Percentiles rank a stretch among this genome's conserved stretches.
phyloP scores from a whole-genome alignment of 2,329 filamentous ascomycete genomes.

The Tolypocladium endophyticum region DNA sequence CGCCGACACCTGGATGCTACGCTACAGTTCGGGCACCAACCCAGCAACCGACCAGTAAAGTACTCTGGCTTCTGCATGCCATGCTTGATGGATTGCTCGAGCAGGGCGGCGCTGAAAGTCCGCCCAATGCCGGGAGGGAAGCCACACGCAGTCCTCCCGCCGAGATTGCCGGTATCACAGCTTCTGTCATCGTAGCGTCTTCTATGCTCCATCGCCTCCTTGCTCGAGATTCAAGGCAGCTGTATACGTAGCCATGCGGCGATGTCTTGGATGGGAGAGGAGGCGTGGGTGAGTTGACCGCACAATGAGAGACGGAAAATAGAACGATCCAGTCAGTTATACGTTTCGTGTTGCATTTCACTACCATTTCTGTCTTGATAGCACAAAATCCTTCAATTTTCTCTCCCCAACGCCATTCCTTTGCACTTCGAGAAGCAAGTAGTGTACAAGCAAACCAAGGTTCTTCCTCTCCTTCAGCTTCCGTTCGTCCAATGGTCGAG shows the following conservation, averaged over 20 bases:
- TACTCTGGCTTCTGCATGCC: background rate
- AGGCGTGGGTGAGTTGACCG: background rate
- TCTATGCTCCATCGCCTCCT: background rate
- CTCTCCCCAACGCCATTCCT: background rate
- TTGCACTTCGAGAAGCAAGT: background rate
- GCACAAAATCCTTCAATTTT: background rate
- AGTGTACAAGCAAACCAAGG: background rate
- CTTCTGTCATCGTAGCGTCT: background rate
- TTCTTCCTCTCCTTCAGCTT: background rate
- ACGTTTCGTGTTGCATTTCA: background rate
- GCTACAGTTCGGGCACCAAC: background rate
- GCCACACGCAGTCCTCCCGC: background rate
- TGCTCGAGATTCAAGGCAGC: background rate
- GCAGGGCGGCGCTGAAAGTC: background rate
- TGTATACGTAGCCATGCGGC: background rate
- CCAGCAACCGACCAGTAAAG: background rate
- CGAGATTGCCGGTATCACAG: background rate
- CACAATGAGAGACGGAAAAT: background rate
- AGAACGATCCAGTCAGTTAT: background rate
- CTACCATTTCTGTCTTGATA: background rate
- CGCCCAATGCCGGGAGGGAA: background rate
- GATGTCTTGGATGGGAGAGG: background rate
- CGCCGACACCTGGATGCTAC: background rate
- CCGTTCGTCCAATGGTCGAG: background rate
- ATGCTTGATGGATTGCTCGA: background rate